Evolutionary conservation across 805 yeast species (phyloP).

Genomic region (Dipodascus geniculatus): DNA sequence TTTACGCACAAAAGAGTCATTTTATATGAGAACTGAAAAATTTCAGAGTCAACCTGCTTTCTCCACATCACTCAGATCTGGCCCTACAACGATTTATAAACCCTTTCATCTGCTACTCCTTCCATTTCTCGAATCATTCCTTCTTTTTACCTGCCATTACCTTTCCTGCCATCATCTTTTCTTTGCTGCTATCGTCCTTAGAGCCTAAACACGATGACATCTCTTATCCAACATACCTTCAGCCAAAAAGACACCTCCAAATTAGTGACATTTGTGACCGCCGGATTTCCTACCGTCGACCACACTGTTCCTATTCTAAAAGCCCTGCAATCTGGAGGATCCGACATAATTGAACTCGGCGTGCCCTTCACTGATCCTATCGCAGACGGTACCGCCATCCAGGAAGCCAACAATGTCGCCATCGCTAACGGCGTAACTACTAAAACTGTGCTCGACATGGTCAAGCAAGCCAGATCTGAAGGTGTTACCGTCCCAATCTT

Average conservation of each 20-base stretch:
- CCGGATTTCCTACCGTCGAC: slow-evolving; percentile 81
- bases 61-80: not conserved
- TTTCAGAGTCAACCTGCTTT: not conserved
- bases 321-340: slow-evolving; percentile 92
- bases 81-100: not conserved
- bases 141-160: too few species aligned
- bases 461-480: slow-evolving; percentile 58
- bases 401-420: slow-evolving; percentile 68
- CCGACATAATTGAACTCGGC: slow-evolving; percentile 89
- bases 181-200: too few species aligned
- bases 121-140: too few species aligned
- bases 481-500: slow-evolving; percentile 87
- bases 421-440: slow-evolving; percentile 74
- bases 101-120: not conserved
- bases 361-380: slow-evolving; percentile 96
- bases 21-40: not conserved
- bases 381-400: slow-evolving; percentile 98
- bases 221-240: not conserved
- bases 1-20: not conserved
- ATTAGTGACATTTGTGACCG: slow-evolving; percentile 87
- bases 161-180: too few species aligned
- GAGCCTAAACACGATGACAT: not conserved
- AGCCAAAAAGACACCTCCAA: not conserved
- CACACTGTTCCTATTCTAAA: slow-evolving; percentile 79
- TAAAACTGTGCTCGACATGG: slow-evolving; percentile 53